Evolutionary conservation across 2,329 filamentous ascomycete species (phyloP).

Genomic region (Diaporthe caulivora): DNA sequence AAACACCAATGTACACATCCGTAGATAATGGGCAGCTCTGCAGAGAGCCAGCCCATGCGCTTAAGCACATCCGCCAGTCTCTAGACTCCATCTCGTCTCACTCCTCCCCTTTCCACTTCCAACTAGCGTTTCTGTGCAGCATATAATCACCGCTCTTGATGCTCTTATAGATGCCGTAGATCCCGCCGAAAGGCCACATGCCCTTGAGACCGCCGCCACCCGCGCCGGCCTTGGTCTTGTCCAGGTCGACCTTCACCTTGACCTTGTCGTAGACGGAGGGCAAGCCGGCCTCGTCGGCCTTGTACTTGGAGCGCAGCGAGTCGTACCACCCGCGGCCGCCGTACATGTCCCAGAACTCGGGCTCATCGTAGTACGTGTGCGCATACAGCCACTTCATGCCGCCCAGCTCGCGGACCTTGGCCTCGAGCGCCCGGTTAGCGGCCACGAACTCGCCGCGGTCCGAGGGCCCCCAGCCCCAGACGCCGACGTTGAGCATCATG

Average conservation of each 20-base stretch:
- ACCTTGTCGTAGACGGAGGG: constrained; percentile 81
- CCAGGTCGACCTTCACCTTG: constrained; percentile 62
- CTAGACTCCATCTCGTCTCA: neutral
- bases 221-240: constrained; percentile 52
- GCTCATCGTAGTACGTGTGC: constrained; percentile 83
- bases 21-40: neutral
- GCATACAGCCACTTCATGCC: constrained; percentile 92
- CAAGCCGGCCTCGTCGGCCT: constrained; percentile 63
- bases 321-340: constrained; percentile 71
- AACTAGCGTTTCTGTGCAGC: constrained; percentile 64
- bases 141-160: constrained; percentile 69
- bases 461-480: constrained; percentile 83
- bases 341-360: constrained; percentile 77
- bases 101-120: constrained; percentile 62
- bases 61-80: neutral
- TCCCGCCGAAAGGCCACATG: constrained; percentile 67
- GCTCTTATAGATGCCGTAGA: constrained; percentile 71
- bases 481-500: constrained; percentile 73
- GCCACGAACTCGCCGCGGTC: constrained; percentile 70
- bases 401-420: constrained; percentile 74
- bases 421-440: constrained; percentile 79
- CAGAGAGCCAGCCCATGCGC: neutral
- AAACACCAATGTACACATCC: neutral
- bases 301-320: constrained; percentile 71
- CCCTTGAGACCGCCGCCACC: constrained; percentile 59